phyloP scores from a whole-genome alignment of 1,284 basidiomycete species.

The Bondarzewia mesenterica region DNA sequence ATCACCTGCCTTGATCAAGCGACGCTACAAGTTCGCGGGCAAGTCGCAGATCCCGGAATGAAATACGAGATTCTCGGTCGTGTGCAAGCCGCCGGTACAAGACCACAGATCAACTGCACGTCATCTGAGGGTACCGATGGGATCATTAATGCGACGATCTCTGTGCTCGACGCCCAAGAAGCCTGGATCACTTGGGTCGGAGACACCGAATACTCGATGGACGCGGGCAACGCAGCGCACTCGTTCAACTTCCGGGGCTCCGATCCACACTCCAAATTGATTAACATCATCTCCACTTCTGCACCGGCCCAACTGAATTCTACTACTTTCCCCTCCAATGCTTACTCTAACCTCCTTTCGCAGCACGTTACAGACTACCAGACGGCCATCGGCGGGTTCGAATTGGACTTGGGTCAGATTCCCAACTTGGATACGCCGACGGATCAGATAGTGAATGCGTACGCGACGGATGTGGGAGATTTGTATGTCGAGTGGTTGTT shows the following conservation, averaged over 20 bases:
- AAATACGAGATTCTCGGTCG: constrained; percentile 57
- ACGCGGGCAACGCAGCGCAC: constrained; percentile 47
- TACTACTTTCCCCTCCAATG: constrained; percentile 15
- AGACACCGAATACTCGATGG: constrained; percentile 57
- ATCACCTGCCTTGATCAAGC: constrained; percentile 50
- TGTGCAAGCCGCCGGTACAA: constrained; percentile 25
- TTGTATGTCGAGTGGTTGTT: constrained; percentile 63
- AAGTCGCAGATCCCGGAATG: constrained; percentile 52
- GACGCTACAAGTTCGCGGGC: constrained; percentile 50
- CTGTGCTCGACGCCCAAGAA: constrained; percentile 34
- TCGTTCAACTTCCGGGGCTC: constrained; percentile 54
- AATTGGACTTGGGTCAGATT: constrained; percentile 51
- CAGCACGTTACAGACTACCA: constrained; percentile 46
- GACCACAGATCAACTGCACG: constrained; percentile 24
- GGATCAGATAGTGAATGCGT: constrained; percentile 44
- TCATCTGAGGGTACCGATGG: constrained; percentile 15
- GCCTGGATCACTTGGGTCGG: constrained; percentile 65
- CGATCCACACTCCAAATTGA: constrained; percentile 47
- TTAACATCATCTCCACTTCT: constrained; percentile 28
- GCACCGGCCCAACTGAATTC: constrained; percentile 11
- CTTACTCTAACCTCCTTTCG: constrained; percentile 29
- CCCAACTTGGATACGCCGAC: constrained; percentile 46
- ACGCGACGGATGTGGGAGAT: constrained; percentile 48
- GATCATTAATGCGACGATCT: constrained; percentile 45
- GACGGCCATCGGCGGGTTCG: constrained; percentile 36